Conservation (phyloP, 768 basidiomycete species). For the Naganishia onofrii region DNA sequence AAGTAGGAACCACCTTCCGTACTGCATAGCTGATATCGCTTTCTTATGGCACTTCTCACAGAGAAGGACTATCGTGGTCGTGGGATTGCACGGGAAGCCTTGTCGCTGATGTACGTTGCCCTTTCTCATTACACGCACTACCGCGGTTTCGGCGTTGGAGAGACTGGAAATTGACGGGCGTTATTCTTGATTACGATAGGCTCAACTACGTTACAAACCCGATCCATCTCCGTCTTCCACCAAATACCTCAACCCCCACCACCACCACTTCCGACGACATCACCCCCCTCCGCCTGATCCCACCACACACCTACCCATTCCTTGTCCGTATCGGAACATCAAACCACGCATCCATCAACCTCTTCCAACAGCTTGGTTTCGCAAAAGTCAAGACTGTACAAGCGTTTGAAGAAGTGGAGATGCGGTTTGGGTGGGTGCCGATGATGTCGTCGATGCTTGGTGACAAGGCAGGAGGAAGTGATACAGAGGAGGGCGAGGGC, state of each 20-base stretch:
- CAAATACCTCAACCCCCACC: background rate
- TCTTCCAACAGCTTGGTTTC: conserved; percentile 79
- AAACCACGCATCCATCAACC: conserved; percentile 66
- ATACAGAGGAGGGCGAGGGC: too few species aligned
- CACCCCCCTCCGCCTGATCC: conserved; percentile 47
- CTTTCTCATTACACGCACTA: too few species aligned
- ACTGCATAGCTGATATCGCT: background rate
- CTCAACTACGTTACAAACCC: conserved; percentile 59
- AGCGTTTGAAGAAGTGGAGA: conserved; percentile 79
- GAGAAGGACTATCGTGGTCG: conserved; percentile 67
- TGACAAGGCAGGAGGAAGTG: too few species aligned
- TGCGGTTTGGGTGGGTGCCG: conserved; percentile 57
- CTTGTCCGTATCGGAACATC: conserved; percentile 69
- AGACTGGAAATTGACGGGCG: too few species aligned
- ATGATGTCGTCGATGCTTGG: conserved; percentile 25
- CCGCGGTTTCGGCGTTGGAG: too few species aligned
- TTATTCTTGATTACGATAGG: conserved; percentile 54
- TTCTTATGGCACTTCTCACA: conserved; percentile 43
- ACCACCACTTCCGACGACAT: too few species aligned
- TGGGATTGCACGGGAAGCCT: conserved; percentile 53
- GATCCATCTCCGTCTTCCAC: conserved; percentile 49
- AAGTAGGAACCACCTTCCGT: too few species aligned
- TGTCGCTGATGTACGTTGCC: conserved; percentile 35
- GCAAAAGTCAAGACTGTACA: conserved; percentile 63
- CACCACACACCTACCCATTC: conserved; percentile 55